phyloP scores from a whole-genome alignment of 129 eudicot genomes.

The Deinandra increscens region DNA sequence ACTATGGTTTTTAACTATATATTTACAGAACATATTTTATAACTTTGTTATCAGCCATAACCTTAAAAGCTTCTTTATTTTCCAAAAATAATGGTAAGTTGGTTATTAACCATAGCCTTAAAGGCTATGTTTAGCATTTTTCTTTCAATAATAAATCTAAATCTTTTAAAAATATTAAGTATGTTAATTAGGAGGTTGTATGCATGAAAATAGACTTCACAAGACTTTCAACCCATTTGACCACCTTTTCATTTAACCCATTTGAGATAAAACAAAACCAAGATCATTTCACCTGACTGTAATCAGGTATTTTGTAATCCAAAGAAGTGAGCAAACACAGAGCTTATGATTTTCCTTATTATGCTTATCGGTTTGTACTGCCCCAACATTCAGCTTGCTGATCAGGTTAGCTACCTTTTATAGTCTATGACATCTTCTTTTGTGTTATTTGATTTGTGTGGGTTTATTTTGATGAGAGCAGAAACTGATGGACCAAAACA shows the following conservation, averaged over 20 bases:
- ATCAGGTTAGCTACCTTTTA: too few relatives aligned
- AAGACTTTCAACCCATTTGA: not conserved
- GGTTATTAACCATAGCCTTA: not conserved
- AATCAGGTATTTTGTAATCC: too few relatives aligned
- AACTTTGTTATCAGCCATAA: not conserved
- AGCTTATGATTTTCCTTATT: too few relatives aligned
- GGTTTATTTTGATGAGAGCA: too few relatives aligned
- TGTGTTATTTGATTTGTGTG: too few relatives aligned
- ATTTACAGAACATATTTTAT: not conserved
- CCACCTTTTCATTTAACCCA: not conserved
- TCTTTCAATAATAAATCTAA: not conserved
- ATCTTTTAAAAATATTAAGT: not conserved
- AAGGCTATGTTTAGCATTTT: not conserved
- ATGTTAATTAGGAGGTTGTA: not conserved
- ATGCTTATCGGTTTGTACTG: too few relatives aligned
- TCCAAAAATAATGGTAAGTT: not conserved
- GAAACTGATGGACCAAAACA: too few relatives aligned
- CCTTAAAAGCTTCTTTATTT: not conserved
- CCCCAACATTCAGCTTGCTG: too few relatives aligned
- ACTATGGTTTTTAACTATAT: not conserved
- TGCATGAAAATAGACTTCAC: not conserved
- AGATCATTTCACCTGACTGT: too few relatives aligned
- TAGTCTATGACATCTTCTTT: too few relatives aligned
- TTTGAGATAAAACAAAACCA: not conserved
- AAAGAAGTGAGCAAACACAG: too few relatives aligned